phyloP scores from a whole-genome alignment of 2,329 filamentous ascomycete genomes.

The Zarea fungicola region DNA sequence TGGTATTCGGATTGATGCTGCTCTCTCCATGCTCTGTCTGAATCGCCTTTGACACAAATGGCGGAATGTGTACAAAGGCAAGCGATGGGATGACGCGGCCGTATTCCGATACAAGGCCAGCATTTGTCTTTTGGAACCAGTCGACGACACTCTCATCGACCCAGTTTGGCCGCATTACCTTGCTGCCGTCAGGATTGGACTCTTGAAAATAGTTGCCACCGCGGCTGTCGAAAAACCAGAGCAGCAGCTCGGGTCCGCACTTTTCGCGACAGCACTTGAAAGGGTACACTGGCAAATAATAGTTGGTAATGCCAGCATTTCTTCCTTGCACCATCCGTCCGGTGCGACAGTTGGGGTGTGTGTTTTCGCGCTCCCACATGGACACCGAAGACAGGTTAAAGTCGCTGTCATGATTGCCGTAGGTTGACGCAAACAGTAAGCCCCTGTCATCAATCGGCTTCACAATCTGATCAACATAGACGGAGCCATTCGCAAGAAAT shows the following conservation, averaged over 20 bases:
- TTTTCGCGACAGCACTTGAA: constrained; percentile 25
- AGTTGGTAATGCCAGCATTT: constrained; percentile 40
- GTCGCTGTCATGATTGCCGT: constrained; percentile 65
- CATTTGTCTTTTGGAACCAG: constrained; percentile 37
- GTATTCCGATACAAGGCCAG: constrained; percentile 24
- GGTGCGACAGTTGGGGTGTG: constrained; percentile 35
- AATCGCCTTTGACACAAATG: constrained; percentile 35
- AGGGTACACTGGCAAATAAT: constrained; percentile 41
- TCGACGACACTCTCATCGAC: constrained; percentile 38
- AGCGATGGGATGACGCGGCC: constrained; percentile 37
- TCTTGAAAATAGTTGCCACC: constrained; percentile 50
- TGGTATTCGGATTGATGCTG: constrained; percentile 30
- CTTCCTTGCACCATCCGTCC: constrained; percentile 32
- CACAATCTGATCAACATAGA: constrained; percentile 56
- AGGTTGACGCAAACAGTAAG: constrained; percentile 61
- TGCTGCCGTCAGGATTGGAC: constrained; percentile 23
- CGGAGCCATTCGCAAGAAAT: constrained; percentile 46
- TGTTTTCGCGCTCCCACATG: constrained; percentile 38
- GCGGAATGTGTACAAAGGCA: constrained; percentile 45
- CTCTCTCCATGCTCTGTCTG: constrained; percentile 25
- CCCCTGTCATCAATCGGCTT: constrained; percentile 49
- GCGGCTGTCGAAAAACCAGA: constrained; percentile 70
- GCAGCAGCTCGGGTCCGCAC: constrained; percentile 40
- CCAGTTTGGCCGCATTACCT: constrained; percentile 37
- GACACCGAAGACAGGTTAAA: constrained; percentile 48